Conservation (phyloP, 257 asterid species). For the Solanum neorickii region DNA sequence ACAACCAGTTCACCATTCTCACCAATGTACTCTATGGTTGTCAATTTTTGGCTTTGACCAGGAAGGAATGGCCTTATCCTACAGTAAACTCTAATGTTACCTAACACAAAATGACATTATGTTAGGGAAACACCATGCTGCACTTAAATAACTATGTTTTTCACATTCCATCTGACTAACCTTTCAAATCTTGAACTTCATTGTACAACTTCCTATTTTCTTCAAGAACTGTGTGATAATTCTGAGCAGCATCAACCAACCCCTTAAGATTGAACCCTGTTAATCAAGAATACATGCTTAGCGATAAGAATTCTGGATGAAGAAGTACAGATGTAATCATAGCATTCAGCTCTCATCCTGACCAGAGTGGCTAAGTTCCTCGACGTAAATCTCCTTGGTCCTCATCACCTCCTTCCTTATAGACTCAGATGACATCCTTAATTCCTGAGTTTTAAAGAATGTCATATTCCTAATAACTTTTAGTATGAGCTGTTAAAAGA, state of each 20-base stretch:
- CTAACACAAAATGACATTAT: constrained; percentile 18
- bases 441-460: too few species aligned
- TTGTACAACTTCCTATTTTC: constrained; percentile 87
- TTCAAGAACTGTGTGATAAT: constrained; percentile 64
- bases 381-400: too few species aligned
- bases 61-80: constrained; percentile 86
- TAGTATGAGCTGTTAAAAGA: too few species aligned
- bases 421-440: too few species aligned
- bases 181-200: constrained; percentile 98
- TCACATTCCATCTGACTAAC: constrained; percentile 19
- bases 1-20: constrained; percentile 92
- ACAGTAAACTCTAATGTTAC: constrained; percentile 87
- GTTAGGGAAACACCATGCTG: not conserved
- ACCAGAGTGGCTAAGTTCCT: too few species aligned
- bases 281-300: not conserved
- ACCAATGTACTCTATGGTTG: constrained; percentile 76
- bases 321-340: not conserved
- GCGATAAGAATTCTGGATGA: not conserved
- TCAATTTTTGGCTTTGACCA: constrained; percentile 54
- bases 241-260: constrained; percentile 79
- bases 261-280: constrained; percentile 67
- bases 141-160: not conserved
- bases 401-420: too few species aligned
- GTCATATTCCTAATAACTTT: too few species aligned
- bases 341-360: too few species aligned